phyloP scores from a whole-genome alignment of 2,329 filamentous ascomycete genomes.

The Penicillium palitans region DNA sequence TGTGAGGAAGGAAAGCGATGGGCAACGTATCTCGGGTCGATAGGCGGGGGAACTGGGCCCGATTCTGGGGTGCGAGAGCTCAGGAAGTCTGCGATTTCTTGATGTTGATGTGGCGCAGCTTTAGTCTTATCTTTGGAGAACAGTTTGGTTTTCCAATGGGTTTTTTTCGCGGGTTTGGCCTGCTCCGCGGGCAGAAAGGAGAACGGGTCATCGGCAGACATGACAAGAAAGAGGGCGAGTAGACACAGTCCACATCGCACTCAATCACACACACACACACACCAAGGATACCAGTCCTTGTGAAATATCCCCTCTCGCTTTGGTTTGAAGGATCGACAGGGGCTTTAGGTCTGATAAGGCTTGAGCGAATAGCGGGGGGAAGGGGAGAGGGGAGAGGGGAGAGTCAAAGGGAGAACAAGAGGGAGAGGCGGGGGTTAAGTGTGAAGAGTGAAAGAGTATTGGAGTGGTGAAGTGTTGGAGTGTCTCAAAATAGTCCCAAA shows the following conservation, averaged over 20 bases:
- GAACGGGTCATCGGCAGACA: slow-evolving; percentile 42
- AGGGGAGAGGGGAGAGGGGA: not conserved
- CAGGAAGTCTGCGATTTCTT: slow-evolving; percentile 59
- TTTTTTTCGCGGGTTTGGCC: slow-evolving; percentile 36
- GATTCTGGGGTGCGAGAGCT: slow-evolving; percentile 35
- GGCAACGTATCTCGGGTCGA: slow-evolving; percentile 33
- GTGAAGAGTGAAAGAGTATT: not conserved
- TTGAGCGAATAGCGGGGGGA: slow-evolving; percentile 5
- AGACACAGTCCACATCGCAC: slow-evolving; percentile 43
- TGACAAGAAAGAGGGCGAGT: slow-evolving; percentile 23
- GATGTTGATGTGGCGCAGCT: slow-evolving; percentile 39
- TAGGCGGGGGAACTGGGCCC: slow-evolving; percentile 23
- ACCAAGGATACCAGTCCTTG: slow-evolving; percentile 18
- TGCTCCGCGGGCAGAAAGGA: slow-evolving; percentile 35
- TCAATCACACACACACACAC: slow-evolving; percentile 5
- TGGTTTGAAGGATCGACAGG: slow-evolving; percentile 23
- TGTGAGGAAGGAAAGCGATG: slow-evolving; percentile 36
- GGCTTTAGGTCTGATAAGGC: slow-evolving; percentile 8
- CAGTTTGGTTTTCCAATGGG: slow-evolving; percentile 53
- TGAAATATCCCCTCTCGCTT: slow-evolving; percentile 14
- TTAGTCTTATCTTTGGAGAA: slow-evolving; percentile 46
- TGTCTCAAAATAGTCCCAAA: not conserved
- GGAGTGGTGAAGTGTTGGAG: not conserved
- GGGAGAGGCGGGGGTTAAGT: not conserved
- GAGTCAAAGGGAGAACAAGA: not conserved